A percentile compares a stretch with the other conserved stretches of the same genome.
Evolutionary conservation across 192 early-diverging fungal genomes (phyloP).

Genomic region (Backusella psychrophila): DNA sequence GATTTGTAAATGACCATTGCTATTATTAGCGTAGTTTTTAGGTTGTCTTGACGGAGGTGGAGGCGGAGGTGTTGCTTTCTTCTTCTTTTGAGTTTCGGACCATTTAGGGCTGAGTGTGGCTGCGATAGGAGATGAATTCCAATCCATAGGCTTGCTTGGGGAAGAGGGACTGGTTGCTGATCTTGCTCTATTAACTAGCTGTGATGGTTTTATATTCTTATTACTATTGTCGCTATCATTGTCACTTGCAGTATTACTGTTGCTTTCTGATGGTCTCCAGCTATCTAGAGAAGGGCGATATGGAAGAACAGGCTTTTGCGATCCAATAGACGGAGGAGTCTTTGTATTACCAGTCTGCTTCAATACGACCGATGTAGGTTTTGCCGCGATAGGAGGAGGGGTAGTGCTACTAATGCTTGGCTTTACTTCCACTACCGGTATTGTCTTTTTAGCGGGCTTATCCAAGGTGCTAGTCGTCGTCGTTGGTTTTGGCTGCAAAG

Average conservation of each 20-base stretch:
- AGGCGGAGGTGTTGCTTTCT: constrained; percentile 10
- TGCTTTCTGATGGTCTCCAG: neutral
- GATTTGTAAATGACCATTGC: neutral
- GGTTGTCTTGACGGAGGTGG: constrained; percentile 22
- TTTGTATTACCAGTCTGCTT: neutral
- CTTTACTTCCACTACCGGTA: neutral
- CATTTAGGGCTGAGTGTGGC: neutral
- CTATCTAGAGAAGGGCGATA: neutral
- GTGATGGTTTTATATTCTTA: constrained; percentile 6
- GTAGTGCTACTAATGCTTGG: neutral
- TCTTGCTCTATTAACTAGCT: constrained; percentile 9
- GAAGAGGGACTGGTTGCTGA: constrained; percentile 4
- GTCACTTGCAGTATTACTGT: neutral
- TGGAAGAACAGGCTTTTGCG: neutral
- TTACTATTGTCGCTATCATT: neutral
- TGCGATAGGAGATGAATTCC: neutral
- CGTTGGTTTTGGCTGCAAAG: neutral
- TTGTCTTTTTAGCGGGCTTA: neutral
- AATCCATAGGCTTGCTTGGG: neutral
- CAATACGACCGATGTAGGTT: neutral
- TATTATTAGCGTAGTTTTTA: neutral
- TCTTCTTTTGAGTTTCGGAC: constrained; percentile 12
- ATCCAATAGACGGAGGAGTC: neutral
- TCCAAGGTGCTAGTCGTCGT: neutral
- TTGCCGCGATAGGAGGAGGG: neutral